These are phyloP conservation scores for Pseudonitzschia pungens DNA, from an alignment of 108 stramenopile species.

Conservation along the genomic window DNA sequence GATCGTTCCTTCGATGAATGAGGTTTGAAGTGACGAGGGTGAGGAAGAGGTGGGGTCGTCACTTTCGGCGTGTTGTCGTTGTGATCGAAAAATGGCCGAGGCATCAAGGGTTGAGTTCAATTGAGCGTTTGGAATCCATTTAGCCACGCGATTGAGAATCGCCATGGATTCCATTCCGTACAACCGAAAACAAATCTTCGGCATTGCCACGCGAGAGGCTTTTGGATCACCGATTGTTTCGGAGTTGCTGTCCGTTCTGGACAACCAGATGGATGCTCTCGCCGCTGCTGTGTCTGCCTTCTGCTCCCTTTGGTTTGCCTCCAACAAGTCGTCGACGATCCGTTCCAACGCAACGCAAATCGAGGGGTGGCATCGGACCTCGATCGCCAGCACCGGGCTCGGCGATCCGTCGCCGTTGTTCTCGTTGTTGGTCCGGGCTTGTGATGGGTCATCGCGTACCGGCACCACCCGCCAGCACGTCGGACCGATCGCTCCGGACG, in stretches of 20 bases:
- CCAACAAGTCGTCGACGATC: background rate
- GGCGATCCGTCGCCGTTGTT: background rate
- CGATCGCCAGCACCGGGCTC: background rate
- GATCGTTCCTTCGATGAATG: constrained; percentile 14
- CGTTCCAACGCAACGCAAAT: background rate
- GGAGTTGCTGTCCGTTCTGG: too few relatives aligned
- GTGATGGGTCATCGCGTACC: background rate
- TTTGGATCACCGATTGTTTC: background rate
- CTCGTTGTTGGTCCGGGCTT: background rate
- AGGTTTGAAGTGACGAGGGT: too few relatives aligned
- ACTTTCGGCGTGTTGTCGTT: too few relatives aligned
- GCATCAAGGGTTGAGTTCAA: too few relatives aligned
- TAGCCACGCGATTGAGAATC: background rate
- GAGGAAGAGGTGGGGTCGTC: background rate
- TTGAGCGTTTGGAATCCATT: background rate
- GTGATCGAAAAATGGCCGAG: too few relatives aligned
- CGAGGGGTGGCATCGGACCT: constrained; percentile 31
- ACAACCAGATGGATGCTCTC: too few relatives aligned
- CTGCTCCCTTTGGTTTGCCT: too few relatives aligned
- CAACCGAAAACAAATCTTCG: constrained; percentile 21
- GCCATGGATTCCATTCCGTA: constrained; percentile 16
- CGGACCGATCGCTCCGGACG: constrained; percentile 44
- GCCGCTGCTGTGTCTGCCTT: too few relatives aligned
- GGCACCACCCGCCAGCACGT: constrained; percentile 22
- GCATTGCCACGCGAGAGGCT: background rate